These are phyloP conservation scores for Aspergillus thermomutatus DNA, from an alignment of 2,329 filamentous ascomycete species.

Conservation along the genomic window DNA sequence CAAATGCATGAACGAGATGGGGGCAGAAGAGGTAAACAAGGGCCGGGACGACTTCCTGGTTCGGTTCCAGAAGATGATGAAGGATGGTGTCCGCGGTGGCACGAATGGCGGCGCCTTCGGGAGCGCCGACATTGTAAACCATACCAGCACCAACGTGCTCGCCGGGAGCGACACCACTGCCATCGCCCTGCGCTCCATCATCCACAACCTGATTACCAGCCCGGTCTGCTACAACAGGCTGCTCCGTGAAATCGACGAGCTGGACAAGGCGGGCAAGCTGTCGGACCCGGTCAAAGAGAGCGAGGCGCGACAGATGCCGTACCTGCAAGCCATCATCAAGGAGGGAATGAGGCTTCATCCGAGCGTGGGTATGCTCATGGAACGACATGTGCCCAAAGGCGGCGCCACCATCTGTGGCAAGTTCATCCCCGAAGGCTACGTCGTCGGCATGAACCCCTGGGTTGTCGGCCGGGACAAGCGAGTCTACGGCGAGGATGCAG, in stretches of 20 bases:
- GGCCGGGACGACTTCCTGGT: too few relatives aligned
- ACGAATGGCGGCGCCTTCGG: too few relatives aligned
- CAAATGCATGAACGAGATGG: slow-evolving; percentile 30
- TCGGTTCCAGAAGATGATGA: too few relatives aligned
- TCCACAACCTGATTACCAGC: slow-evolving; percentile 30
- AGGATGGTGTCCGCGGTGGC: too few relatives aligned
- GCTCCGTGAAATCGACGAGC: slow-evolving; percentile 1
- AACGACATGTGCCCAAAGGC: slow-evolving; percentile 21
- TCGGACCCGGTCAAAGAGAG: slow-evolving; percentile 11
- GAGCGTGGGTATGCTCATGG: slow-evolving; percentile 21
- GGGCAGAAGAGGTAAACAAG: slow-evolving; percentile 35
- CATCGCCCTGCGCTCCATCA: slow-evolving; percentile 29
- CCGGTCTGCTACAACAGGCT: not conserved
- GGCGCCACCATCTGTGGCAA: slow-evolving; percentile 25
- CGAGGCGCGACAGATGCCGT: slow-evolving; percentile 23
- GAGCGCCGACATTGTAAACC: too few relatives aligned
- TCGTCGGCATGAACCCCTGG: slow-evolving; percentile 22
- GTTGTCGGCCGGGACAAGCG: slow-evolving; percentile 28
- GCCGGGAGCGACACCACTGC: too few relatives aligned
- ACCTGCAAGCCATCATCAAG: slow-evolving; percentile 32
- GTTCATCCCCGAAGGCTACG: slow-evolving; percentile 20
- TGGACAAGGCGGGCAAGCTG: slow-evolving; percentile 2
- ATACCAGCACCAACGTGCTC: too few relatives aligned
- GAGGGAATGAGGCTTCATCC: slow-evolving; percentile 33
- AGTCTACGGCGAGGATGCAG: slow-evolving; percentile 31